These are phyloP conservation scores for Tanacetum coccineum DNA, from an alignment of 129 eudicot genomes.

Conservation along the genomic window DNA sequence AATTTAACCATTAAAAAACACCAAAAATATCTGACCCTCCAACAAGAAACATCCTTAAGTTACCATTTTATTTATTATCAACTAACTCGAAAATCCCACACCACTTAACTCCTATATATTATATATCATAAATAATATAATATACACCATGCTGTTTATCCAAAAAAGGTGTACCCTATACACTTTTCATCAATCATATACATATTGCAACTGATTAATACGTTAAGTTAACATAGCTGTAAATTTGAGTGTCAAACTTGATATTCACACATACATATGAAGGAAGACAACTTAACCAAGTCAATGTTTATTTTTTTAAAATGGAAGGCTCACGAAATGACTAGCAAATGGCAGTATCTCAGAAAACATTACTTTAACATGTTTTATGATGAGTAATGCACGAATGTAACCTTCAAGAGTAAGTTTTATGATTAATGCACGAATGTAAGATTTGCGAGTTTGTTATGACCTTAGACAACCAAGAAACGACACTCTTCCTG, in stretches of 20 bases:
- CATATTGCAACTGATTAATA: conserved; percentile 21
- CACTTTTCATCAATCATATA: conserved; percentile 35
- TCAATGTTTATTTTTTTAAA: conserved; percentile 7
- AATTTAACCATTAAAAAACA: conserved; percentile 32
- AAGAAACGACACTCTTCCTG: no score
- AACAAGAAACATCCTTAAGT: conserved; percentile 40
- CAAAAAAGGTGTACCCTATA: conserved; percentile 30
- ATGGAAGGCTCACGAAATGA: conserved; percentile 15
- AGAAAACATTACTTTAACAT: no score
- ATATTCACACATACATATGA: conserved; percentile 17
- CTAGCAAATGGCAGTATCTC: background rate
- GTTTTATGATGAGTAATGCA: no score
- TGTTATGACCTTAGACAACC: background rate
- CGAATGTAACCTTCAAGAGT: no score
- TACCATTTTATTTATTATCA: conserved; percentile 33
- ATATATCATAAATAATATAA: background rate
- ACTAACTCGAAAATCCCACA: conserved; percentile 40
- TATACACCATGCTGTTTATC: conserved; percentile 16
- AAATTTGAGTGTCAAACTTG: conserved; percentile 13
- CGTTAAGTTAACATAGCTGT: conserved; percentile 39
- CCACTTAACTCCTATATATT: conserved; percentile 20
- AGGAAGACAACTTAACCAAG: conserved; percentile 6
- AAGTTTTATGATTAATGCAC: background rate
- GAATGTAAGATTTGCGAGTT: background rate
- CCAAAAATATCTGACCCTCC: conserved; percentile 30